Evolutionary conservation across 2,329 filamentous ascomycete genomes (phyloP).

Genomic region (Lecanicillium sp.): DNA sequence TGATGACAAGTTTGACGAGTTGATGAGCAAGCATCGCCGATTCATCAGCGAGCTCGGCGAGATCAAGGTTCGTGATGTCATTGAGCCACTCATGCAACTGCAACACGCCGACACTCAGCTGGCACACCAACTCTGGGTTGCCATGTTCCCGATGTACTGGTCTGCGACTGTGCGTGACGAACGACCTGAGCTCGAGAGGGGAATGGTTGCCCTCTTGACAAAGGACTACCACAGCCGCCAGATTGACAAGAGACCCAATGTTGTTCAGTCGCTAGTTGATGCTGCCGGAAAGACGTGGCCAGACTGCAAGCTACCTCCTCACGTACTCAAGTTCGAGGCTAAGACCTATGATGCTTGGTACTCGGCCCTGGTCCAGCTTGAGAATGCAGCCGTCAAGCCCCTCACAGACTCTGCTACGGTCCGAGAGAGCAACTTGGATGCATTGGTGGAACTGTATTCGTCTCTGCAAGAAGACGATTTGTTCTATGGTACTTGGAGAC

Average conservation of each 20-base stretch:
- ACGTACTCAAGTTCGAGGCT: slow-evolving; percentile 91
- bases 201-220: slow-evolving; percentile 80
- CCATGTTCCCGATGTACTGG: slow-evolving; percentile 91
- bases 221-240: slow-evolving; percentile 95
- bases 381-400: slow-evolving; percentile 79
- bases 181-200: slow-evolving; percentile 80
- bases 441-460: slow-evolving; percentile 87
- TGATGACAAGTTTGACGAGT: slow-evolving; percentile 72
- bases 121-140: slow-evolving; percentile 83
- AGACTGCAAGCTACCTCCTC: slow-evolving; percentile 84
- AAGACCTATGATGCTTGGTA: slow-evolving; percentile 97
- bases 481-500: slow-evolving; percentile 95
- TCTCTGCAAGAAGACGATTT: slow-evolving; percentile 89
- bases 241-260: slow-evolving; percentile 90
- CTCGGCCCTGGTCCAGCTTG: slow-evolving; percentile 80
- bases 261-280: slow-evolving; percentile 84
- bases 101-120: slow-evolving; percentile 81
- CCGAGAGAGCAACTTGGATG: slow-evolving; percentile 90
- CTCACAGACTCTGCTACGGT: slow-evolving; percentile 76
- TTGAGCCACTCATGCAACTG: slow-evolving; percentile 84
- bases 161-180: slow-evolving; percentile 81
- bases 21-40: slow-evolving; percentile 71
- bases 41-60: slow-evolving; percentile 80
- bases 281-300: slow-evolving; percentile 79
- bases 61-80: slow-evolving; percentile 76